These are phyloP conservation scores for Nidula niveotomentosa DNA, from an alignment of 1,284 basidiomycete species.

Conservation along the genomic window DNA sequence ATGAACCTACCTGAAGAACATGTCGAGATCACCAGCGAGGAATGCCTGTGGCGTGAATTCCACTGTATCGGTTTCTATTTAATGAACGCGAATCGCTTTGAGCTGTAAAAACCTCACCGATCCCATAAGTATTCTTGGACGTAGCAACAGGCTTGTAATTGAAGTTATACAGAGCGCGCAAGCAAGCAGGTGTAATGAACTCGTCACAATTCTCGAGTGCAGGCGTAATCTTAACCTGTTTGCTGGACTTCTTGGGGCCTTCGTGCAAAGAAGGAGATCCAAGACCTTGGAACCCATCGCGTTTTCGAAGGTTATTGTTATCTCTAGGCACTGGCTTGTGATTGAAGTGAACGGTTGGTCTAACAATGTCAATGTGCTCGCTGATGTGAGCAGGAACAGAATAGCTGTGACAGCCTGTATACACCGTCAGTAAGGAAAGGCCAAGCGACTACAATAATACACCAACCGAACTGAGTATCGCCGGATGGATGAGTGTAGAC, in stretches of 20 bases:
- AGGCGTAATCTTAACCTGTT: conserved; percentile 20
- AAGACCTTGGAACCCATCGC: conserved; percentile 29
- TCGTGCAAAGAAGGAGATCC: conserved; percentile 25
- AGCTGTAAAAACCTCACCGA: conserved; percentile 27
- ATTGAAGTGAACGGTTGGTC: conserved; percentile 46
- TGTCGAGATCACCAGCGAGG: conserved; percentile 25
- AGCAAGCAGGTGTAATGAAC: conserved; percentile 43
- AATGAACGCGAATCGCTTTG: conserved; percentile 1
- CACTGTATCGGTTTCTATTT: conserved; percentile 20
- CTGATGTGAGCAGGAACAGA: conserved; percentile 39
- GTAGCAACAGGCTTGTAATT: conserved; percentile 36
- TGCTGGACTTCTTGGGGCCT: conserved; percentile 35
- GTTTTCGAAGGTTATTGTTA: conserved; percentile 5
- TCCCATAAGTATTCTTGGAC: conserved; percentile 46
- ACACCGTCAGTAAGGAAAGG: conserved; percentile 34
- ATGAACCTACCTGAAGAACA: conserved; percentile 23
- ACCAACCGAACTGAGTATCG: conserved; percentile 26
- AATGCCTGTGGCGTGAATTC: conserved; percentile 33
- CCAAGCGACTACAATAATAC: conserved; percentile 17
- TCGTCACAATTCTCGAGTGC: conserved; percentile 37
- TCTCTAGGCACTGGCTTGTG: conserved; percentile 28
- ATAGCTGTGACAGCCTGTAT: conserved; percentile 43
- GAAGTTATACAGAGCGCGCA: conserved; percentile 46
- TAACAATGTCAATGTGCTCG: conserved; percentile 45
- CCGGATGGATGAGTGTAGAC: conserved; percentile 40